These are phyloP conservation scores for Metschnikowia vanudenii DNA, from an alignment of 805 yeast species.

Conservation along the genomic window DNA sequence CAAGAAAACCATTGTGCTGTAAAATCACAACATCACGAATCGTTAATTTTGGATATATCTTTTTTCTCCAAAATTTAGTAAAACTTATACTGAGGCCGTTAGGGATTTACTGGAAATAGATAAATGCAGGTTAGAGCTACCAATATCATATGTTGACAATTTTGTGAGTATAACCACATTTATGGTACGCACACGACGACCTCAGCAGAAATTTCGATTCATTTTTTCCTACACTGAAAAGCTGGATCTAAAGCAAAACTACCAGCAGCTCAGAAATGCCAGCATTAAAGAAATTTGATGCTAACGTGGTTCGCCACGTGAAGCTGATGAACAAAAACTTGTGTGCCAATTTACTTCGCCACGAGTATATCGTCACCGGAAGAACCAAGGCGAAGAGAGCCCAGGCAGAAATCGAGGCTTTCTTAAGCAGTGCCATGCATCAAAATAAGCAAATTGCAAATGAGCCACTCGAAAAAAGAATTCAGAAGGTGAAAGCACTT, in stretches of 20 bases:
- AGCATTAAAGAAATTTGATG: constrained; percentile 41
- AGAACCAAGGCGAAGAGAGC: constrained; percentile 45
- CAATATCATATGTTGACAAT: too few relatives aligned
- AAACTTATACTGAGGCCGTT: too few relatives aligned
- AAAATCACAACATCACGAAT: too few relatives aligned
- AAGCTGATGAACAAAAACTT: constrained; percentile 46
- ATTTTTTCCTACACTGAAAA: background rate
- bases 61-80: too few relatives aligned
- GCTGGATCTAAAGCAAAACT: background rate
- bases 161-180: background rate
- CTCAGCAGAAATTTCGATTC: constrained; percentile 2
- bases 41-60: too few relatives aligned
- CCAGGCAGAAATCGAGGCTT: constrained; percentile 39
- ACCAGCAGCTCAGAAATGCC: constrained; percentile 29
- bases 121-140: too few relatives aligned
- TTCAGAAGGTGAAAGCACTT: constrained; percentile 21
- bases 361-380: constrained; percentile 44
- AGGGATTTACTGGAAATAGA: too few relatives aligned
- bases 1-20: too few relatives aligned
- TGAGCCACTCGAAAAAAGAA: constrained; percentile 17
- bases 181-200: constrained; percentile 6
- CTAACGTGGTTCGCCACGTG: constrained; percentile 42
- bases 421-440: constrained; percentile 33
- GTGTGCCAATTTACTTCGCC: constrained; percentile 43
- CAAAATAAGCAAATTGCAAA: constrained; percentile 23